phyloP scores from a whole-genome alignment of 2,329 filamentous ascomycete genomes.

The Amylocarpus encephaloides region DNA sequence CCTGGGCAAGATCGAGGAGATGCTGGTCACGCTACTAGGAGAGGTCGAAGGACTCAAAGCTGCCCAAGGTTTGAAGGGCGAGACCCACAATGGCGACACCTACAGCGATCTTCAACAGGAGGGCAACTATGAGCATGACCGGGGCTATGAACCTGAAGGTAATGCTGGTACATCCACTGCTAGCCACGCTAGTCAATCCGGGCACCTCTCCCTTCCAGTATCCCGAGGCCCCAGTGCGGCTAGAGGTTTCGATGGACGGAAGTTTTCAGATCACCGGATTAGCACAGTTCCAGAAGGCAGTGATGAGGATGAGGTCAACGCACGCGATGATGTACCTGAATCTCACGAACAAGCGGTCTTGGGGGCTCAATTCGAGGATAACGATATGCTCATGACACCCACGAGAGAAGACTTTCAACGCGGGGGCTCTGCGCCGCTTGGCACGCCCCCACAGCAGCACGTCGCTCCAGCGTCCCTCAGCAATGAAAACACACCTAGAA shows the following conservation, averaged over 20 bases:
- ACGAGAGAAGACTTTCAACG: constrained; percentile 44
- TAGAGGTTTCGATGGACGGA: constrained; percentile 35
- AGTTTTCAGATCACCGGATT: constrained; percentile 70
- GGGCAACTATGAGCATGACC: constrained; percentile 59
- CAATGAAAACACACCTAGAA: constrained; percentile 70
- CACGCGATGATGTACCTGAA: constrained; percentile 25
- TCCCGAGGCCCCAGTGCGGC: constrained; percentile 40
- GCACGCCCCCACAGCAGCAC: constrained; percentile 51
- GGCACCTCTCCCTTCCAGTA: constrained; percentile 59
- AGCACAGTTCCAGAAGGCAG: constrained; percentile 84
- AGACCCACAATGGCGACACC: constrained; percentile 54
- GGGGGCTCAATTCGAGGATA: constrained; percentile 51
- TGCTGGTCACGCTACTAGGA: constrained; percentile 84
- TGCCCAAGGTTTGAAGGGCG: constrained; percentile 42
- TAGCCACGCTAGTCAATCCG: constrained; percentile 67
- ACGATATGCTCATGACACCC: constrained; percentile 56
- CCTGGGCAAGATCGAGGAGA: constrained; percentile 79
- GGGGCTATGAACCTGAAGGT: constrained; percentile 78
- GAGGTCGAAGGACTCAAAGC: constrained; percentile 82
- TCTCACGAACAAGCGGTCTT: constrained; percentile 42
- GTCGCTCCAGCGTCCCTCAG: constrained; percentile 43
- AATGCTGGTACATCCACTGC: constrained; percentile 69
- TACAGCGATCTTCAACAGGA: constrained; percentile 62
- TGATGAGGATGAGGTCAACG: constrained; percentile 43
- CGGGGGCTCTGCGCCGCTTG: constrained; percentile 48